phyloP scores from a whole-genome alignment of 441 rosid genomes.

The Adansonia rubrostipa region DNA sequence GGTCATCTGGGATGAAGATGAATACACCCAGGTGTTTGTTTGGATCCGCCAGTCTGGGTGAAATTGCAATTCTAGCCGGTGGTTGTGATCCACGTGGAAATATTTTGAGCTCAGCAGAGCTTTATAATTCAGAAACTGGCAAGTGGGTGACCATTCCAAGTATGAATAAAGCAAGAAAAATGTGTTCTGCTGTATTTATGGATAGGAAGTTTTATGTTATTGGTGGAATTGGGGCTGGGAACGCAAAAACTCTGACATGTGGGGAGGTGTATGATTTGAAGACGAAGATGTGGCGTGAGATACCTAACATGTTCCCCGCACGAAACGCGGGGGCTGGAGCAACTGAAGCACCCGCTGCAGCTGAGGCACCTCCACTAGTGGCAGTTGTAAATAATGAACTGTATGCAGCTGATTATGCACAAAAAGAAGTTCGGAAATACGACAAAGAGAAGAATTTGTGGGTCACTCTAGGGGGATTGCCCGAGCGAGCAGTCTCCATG shows the following conservation, averaged over 20 bases:
- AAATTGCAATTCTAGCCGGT: slow-evolving; percentile 76
- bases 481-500: slow-evolving; percentile 58
- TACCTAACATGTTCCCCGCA: slow-evolving; percentile 65
- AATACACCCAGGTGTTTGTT: slow-evolving; percentile 78
- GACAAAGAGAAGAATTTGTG: slow-evolving; percentile 56
- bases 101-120: slow-evolving; percentile 62
- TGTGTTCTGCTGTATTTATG: slow-evolving; percentile 82
- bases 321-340: slow-evolving; percentile 37
- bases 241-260: slow-evolving; percentile 47
- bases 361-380: slow-evolving; percentile 80
- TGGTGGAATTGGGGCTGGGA: slow-evolving; percentile 66
- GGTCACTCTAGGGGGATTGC: slow-evolving; percentile 62
- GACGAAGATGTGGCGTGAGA: slow-evolving; percentile 56
- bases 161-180: slow-evolving; percentile 69
- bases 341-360: slow-evolving; percentile 39
- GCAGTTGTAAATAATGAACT: slow-evolving; percentile 82
- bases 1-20: slow-evolving; percentile 72
- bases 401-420: slow-evolving; percentile 73
- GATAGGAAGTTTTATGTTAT: slow-evolving; percentile 76
- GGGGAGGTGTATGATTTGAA: slow-evolving; percentile 73
- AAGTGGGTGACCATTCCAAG: slow-evolving; percentile 60
- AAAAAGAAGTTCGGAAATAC: slow-evolving; percentile 58
- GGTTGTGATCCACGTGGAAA: slow-evolving; percentile 71
- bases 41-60: slow-evolving; percentile 73
- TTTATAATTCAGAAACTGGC: slow-evolving; percentile 64